A percentile compares a stretch with the other conserved stretches of the same genome.
phyloP scores from a whole-genome alignment of 1,139 yeast species.

The Geotrichum fermentans region DNA sequence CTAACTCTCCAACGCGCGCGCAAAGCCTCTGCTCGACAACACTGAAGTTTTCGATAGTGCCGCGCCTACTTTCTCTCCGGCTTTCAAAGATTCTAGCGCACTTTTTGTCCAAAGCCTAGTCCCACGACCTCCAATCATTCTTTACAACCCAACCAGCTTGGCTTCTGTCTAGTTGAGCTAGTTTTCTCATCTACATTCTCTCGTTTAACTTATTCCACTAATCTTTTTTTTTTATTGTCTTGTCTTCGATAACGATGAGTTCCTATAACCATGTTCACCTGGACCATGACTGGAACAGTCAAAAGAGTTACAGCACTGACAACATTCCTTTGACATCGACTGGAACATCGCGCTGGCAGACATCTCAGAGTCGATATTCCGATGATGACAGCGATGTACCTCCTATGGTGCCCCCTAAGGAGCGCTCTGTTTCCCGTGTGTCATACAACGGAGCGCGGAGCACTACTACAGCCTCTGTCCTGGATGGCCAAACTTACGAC shows the following conservation, averaged over 20 bases:
- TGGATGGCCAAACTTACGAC: not conserved
- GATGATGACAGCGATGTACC: not conserved
- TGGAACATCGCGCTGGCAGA: not conserved
- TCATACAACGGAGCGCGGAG: not conserved
- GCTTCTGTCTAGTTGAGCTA: no score
- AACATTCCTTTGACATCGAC: not conserved
- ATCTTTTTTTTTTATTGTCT: not conserved
- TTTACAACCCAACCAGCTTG: no score
- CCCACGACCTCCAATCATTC: no score
- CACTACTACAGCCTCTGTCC: not conserved
- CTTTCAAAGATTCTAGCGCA: no score
- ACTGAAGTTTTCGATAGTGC: no score
- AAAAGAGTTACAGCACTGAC: not conserved
- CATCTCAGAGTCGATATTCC: not conserved
- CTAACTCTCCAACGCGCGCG: no score
- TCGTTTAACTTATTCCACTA: not conserved
- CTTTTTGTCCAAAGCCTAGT: no score
- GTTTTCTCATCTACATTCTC: not conserved
- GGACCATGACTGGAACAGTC: not conserved
- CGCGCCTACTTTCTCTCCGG: no score
- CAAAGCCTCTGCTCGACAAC: no score
- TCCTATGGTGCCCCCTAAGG: constrained; percentile 1
- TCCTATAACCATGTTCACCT: not conserved
- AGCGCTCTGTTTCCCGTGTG: not conserved
- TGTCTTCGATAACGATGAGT: not conserved